A percentile compares a stretch with the other conserved stretches of the same genome.
Conservation (phyloP, 352 stramenopile genomes). For the Phytophthora fragariae region DNA sequence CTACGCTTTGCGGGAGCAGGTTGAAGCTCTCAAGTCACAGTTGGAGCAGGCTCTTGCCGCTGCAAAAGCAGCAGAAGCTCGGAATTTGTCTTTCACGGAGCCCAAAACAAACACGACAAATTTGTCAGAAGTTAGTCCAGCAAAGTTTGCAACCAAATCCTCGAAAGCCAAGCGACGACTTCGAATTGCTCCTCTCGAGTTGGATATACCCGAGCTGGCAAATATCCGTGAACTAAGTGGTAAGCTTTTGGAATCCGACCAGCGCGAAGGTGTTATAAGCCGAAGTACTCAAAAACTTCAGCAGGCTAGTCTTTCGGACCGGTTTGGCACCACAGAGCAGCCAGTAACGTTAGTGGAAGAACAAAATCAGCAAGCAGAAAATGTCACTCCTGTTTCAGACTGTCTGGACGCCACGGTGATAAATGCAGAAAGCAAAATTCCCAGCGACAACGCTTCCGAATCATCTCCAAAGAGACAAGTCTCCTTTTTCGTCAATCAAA, state of each 20-base stretch:
- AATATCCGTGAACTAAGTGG: not conserved
- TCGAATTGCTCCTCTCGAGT: conserved; percentile 16
- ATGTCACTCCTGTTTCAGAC: too few species aligned
- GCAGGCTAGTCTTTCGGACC: not conserved
- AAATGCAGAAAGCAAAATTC: too few species aligned
- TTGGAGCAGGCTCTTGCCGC: conserved; percentile 30
- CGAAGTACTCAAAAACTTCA: conserved; percentile 6
- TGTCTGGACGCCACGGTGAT: too few species aligned
- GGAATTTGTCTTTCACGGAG: not conserved
- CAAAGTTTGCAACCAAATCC: not conserved
- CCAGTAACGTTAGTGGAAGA: too few species aligned
- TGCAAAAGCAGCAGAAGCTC: conserved; percentile 11
- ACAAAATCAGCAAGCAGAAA: too few species aligned
- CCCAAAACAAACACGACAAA: too few species aligned
- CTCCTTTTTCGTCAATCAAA: not conserved
- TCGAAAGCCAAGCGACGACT: conserved; percentile 2
- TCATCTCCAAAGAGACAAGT: too few species aligned
- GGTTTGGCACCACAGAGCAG: too few species aligned
- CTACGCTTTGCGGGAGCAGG: conserved; percentile 49
- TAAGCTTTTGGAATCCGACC: not conserved
- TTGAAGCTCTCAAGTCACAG: conserved; percentile 50
- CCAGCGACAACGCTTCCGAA: too few species aligned
- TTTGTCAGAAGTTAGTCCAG: not conserved
- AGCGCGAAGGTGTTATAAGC: conserved; percentile 3
- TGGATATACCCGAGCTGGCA: conserved; percentile 14